phyloP scores from a whole-genome alignment of 345 rosid species.

The Pistacia integerrima region DNA sequence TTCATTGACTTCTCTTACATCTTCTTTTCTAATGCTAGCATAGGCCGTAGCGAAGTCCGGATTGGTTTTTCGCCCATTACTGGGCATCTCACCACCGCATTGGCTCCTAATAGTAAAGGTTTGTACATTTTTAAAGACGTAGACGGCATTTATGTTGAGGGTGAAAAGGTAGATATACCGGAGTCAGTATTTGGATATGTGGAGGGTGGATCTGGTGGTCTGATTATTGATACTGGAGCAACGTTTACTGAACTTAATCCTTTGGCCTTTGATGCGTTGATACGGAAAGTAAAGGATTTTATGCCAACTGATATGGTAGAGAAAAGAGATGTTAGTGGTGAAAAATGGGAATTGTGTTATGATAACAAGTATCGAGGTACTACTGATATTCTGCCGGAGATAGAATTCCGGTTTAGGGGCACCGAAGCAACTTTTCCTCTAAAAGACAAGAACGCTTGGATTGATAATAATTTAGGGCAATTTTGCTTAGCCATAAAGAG shows the following conservation, averaged over 20 bases:
- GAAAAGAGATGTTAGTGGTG: neutral
- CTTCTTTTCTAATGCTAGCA: neutral
- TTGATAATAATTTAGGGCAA: neutral
- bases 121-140: neutral
- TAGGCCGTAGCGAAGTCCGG: neutral
- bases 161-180: neutral
- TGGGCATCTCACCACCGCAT: neutral
- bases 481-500: neutral
- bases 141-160: constrained; percentile 1
- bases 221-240: constrained; percentile 7
- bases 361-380: neutral
- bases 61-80: neutral
- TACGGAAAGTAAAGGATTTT: neutral
- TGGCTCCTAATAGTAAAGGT: neutral
- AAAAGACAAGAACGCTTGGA: neutral
- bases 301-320: neutral
- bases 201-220: neutral
- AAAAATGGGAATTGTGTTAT: neutral
- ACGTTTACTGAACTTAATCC: neutral
- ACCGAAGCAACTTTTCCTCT: neutral
- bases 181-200: neutral
- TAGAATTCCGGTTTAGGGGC: neutral
- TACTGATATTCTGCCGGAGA: neutral
- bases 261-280: neutral
- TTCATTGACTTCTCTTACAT: neutral